These are phyloP conservation scores for Coemansia sp. DNA, from an alignment of 192 early-diverging fungal species.

Conservation along the genomic window DNA sequence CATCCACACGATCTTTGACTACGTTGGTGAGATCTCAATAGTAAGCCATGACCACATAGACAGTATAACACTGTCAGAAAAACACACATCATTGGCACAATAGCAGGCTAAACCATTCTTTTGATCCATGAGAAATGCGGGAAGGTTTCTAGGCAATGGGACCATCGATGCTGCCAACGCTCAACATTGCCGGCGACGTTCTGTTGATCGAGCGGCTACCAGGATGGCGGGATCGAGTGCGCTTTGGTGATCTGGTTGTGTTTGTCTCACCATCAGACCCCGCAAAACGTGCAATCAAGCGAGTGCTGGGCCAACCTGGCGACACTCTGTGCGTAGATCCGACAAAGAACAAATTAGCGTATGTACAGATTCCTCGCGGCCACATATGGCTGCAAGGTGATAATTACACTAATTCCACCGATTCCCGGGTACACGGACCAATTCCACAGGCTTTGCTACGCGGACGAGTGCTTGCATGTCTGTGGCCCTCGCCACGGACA, in stretches of 20 bases:
- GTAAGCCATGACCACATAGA: constrained; percentile 49
- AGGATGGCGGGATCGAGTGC: constrained; percentile 42
- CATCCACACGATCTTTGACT: constrained; percentile 66
- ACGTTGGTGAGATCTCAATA: constrained; percentile 73
- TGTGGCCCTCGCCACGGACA: constrained; percentile 36
- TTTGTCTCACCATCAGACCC: constrained; percentile 71
- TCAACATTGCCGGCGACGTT: constrained; percentile 79
- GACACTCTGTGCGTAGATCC: constrained; percentile 83
- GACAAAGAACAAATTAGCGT: constrained; percentile 56
- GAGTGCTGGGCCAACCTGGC: constrained; percentile 79
- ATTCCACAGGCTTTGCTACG: constrained; percentile 76
- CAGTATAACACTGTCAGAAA: neutral
- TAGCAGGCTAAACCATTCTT: neutral
- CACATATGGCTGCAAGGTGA: constrained; percentile 93
- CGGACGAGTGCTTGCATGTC: constrained; percentile 73
- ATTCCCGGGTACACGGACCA: constrained; percentile 87
- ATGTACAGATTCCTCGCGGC: constrained; percentile 78
- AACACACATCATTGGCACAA: neutral
- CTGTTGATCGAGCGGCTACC: constrained; percentile 72
- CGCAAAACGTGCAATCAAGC: constrained; percentile 69
- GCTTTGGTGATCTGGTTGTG: constrained; percentile 78
- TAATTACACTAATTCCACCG: constrained; percentile 86
- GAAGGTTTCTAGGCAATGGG: constrained; percentile 54
- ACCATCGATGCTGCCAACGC: constrained; percentile 90
- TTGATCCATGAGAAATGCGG: neutral